Evolutionary conservation across 805 yeast species (phyloP), one percentile per base, ranked within the genome.

Genomic region (Kregervanrija delftensis): DNA sequence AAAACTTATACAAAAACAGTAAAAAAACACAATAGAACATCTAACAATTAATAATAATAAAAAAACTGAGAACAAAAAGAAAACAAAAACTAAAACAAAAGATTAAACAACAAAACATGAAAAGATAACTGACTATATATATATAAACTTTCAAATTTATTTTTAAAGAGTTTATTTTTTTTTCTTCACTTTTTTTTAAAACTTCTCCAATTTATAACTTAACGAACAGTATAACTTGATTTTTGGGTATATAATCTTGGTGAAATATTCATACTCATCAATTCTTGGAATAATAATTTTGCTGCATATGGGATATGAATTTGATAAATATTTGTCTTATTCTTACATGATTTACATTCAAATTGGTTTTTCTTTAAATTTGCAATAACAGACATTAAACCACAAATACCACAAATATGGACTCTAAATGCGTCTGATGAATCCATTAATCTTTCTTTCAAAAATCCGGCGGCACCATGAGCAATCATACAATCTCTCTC

Each of bases 401-500:
- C 99, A 75, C 99, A 93, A 59, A 91, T 81, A 61, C 98, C 99
- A 73, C 99, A 93, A 30, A 93, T 83, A 64, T 93, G 98, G 37
- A 93, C 98, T 68, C 98, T 79, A 75, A 93, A 93, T 2, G 98
- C 97, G 72, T 93, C 99, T 0, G 98, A 91, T 11, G 97, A 96
- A 68, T 93, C 98, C 97, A 93, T 91, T 65, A 93, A 74, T 66
- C 99, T 79, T 71, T 93, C 99, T 68, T 91, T 89, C 72, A 93
- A 77, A 74, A 93, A 91, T 8, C 97, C 95, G 4, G 99, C 97
- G 11, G 97, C 98, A 66, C 99, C 99, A 64, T 93, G 98, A 2
- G 99, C 99, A 74, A 93, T 93, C 97, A 93, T 91, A 84, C 99
- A 93, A 76, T 93, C 99, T 74, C 99, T 87, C 71, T 93, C 99